A percentile compares a stretch with the other conserved stretches of the same genome.
These are phyloP conservation scores for Trichothecium roseum DNA, from an alignment of 2,329 filamentous ascomycete genomes.

Conservation along the genomic window DNA sequence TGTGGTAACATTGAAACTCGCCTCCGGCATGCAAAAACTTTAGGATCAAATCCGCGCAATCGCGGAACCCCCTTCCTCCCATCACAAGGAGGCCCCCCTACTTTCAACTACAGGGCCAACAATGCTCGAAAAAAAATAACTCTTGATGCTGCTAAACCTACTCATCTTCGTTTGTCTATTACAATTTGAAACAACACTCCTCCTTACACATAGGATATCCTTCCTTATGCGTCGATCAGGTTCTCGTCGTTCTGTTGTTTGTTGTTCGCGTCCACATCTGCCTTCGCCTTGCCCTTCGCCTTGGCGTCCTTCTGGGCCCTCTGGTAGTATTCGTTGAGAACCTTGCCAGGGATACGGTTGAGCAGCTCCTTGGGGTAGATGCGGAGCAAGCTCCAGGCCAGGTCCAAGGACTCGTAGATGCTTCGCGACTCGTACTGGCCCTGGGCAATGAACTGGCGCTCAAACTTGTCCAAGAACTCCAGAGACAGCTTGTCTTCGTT, in stretches of 20 bases:
- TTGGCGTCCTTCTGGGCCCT: conserved; percentile 53
- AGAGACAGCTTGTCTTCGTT: conserved; percentile 95
- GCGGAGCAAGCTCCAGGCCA: conserved; percentile 90
- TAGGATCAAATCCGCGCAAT: too few species aligned
- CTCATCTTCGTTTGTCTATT: too few species aligned
- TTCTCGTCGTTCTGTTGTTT: conserved; percentile 42
- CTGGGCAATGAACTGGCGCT: conserved; percentile 88
- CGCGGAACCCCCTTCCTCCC: too few species aligned
- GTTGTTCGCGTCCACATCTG: conserved; percentile 26
- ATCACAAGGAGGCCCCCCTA: too few species aligned
- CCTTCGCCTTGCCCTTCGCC: conserved; percentile 48
- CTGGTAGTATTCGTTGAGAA: conserved; percentile 76
- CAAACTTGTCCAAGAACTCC: conserved; percentile 98
- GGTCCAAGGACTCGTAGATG: conserved; percentile 88
- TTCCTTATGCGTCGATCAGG: conserved; percentile 45
- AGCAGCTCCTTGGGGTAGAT: conserved; percentile 98
- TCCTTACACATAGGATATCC: background rate
- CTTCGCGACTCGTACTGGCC: conserved; percentile 83
- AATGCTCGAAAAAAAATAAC: too few species aligned
- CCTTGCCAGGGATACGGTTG: conserved; percentile 82
- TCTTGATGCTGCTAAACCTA: too few species aligned
- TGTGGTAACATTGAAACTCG: too few species aligned
- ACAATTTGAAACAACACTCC: too few species aligned
- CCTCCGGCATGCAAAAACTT: too few species aligned
- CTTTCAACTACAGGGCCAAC: too few species aligned